A percentile compares a stretch with the other conserved stretches of the same genome.
phyloP scores from a whole-genome alignment of 2,329 filamentous ascomycete species.

The Cytospora piceae region DNA sequence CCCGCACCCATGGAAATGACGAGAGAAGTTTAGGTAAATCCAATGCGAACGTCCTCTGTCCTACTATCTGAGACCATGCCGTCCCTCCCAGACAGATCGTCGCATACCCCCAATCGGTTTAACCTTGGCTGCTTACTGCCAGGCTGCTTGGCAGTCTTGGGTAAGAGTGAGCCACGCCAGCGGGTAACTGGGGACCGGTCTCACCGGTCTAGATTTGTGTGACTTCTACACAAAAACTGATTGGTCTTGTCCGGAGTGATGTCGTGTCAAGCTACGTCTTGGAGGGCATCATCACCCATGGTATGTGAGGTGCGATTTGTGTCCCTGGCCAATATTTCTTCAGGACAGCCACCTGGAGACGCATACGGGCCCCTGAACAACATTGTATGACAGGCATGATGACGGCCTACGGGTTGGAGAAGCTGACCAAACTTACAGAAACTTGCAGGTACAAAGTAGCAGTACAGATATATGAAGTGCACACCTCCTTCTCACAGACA shows the following conservation, averaged over 20 bases:
- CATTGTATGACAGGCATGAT: constrained; percentile 24
- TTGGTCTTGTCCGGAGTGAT: neutral
- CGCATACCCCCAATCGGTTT: too few species aligned
- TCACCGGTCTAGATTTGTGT: neutral
- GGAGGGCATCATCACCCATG: neutral
- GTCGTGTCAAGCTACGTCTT: constrained; percentile 1
- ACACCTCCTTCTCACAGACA: neutral
- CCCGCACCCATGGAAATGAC: neutral
- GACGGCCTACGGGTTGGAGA: constrained; percentile 6
- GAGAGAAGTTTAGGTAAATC: neutral
- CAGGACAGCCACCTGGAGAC: constrained; percentile 11
- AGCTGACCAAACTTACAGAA: neutral
- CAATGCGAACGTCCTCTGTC: too few species aligned
- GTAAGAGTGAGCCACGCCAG: neutral
- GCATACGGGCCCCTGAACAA: constrained; percentile 21
- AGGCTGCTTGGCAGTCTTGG: neutral
- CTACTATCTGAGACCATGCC: too few species aligned
- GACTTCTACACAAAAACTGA: neutral
- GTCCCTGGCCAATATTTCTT: neutral
- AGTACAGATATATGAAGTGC: neutral
- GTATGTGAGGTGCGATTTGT: neutral
- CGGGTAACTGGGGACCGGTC: neutral
- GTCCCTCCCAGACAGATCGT: too few species aligned
- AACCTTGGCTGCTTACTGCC: too few species aligned
- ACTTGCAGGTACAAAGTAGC: neutral